These are phyloP conservation scores for Rhodocollybia butyracea DNA, from an alignment of 768 basidiomycete species.

Conservation along the genomic window DNA sequence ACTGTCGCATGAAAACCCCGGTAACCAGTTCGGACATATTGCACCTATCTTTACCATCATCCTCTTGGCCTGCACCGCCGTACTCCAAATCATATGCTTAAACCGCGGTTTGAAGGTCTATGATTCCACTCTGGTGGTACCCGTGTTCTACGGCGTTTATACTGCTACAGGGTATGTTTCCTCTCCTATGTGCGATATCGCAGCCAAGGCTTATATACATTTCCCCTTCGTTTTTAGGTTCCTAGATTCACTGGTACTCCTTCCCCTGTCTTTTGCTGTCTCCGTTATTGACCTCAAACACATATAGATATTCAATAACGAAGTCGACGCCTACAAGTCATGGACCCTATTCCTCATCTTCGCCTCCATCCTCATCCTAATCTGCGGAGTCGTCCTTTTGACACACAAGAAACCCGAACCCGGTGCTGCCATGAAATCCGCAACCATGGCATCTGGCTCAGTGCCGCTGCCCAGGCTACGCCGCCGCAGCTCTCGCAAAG, in stretches of 20 bases:
- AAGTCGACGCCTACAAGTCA: constrained; percentile 79
- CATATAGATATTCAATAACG: constrained; percentile 70
- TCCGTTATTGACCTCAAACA: too few species aligned
- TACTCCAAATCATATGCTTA: constrained; percentile 88
- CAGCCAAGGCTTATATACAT: neutral
- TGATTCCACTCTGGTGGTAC: constrained; percentile 88
- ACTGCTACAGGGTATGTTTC: constrained; percentile 71
- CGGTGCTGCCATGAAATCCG: constrained; percentile 26
- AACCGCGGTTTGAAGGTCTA: constrained; percentile 89
- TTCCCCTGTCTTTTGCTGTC: neutral
- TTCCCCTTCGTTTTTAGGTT: constrained; percentile 32
- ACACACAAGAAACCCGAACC: constrained; percentile 89
- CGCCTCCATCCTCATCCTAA: constrained; percentile 79
- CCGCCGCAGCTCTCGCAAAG: constrained; percentile 20
- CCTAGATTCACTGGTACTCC: constrained; percentile 50
- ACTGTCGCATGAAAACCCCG: constrained; percentile 74
- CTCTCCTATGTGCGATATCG: neutral
- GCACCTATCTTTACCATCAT: constrained; percentile 77
- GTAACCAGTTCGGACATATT: constrained; percentile 83
- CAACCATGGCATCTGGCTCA: constrained; percentile 24
- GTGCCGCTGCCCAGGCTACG: constrained; percentile 15
- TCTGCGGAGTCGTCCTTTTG: constrained; percentile 89
- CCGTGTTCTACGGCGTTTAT: constrained; percentile 92
- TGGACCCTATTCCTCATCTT: constrained; percentile 91
- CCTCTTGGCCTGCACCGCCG: constrained; percentile 68